A percentile compares a stretch with the other conserved stretches of the same genome.
These are phyloP conservation scores for Globisporangium nodosum DNA, from an alignment of 352 stramenopile species.

Conservation along the genomic window DNA sequence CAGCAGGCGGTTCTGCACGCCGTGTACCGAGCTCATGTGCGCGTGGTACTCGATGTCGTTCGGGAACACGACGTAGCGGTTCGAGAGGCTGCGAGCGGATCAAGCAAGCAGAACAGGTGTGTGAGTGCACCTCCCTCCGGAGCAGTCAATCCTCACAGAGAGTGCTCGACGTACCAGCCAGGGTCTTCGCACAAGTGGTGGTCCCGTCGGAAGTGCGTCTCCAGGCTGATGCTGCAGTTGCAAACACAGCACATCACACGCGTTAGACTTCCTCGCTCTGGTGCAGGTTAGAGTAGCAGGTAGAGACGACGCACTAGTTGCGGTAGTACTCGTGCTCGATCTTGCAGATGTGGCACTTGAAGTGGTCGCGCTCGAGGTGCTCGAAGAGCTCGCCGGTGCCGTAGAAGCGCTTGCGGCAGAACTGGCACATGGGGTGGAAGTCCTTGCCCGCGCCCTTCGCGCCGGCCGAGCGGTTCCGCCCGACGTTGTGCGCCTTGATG, in stretches of 20 bases:
- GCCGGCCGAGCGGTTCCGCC: slow-evolving; percentile 30
- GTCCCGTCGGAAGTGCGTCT: slow-evolving; percentile 79
- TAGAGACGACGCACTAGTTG: slow-evolving; percentile 70
- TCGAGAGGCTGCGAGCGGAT: slow-evolving; percentile 41
- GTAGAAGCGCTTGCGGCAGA: slow-evolving; percentile 86
- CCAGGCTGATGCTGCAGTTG: slow-evolving; percentile 58
- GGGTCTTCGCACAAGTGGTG: slow-evolving; percentile 84
- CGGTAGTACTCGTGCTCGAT: slow-evolving; percentile 85
- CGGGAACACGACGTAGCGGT: slow-evolving; percentile 83
- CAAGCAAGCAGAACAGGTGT: not conserved
- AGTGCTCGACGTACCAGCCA: slow-evolving; percentile 42
- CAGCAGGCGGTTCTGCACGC: slow-evolving; percentile 60
- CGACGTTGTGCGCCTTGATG: slow-evolving; percentile 62
- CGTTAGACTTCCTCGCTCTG: slow-evolving; percentile 1
- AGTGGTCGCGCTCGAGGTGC: slow-evolving; percentile 87
- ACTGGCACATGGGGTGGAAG: slow-evolving; percentile 87
- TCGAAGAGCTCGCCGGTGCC: slow-evolving; percentile 81
- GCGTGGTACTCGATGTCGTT: slow-evolving; percentile 85
- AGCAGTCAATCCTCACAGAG: slow-evolving; percentile 5
- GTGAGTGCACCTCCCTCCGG: not conserved
- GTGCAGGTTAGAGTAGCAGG: slow-evolving; percentile 3
- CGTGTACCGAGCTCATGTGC: slow-evolving; percentile 79
- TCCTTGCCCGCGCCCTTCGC: slow-evolving; percentile 60
- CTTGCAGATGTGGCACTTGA: slow-evolving; percentile 89
- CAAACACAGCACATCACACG: not conserved